These are phyloP conservation scores for Botrytis squamosa DNA, from an alignment of 2,329 filamentous ascomycete genomes.

Conservation along the genomic window DNA sequence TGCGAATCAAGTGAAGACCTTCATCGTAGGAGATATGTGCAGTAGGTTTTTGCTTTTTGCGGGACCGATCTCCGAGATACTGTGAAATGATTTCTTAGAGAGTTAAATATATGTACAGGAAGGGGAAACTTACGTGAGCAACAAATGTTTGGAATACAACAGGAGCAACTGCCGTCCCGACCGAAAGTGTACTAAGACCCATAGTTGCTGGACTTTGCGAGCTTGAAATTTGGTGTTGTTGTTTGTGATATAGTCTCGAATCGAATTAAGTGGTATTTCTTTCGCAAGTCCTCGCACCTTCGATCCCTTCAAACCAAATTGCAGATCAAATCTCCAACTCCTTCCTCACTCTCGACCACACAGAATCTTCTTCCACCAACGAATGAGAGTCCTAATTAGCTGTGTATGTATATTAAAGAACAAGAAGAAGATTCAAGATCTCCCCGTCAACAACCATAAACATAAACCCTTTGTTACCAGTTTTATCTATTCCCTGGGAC, in stretches of 20 bases:
- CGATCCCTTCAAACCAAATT: neutral
- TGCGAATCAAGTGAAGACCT: slow-evolving; percentile 80
- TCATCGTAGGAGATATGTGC: slow-evolving; percentile 93
- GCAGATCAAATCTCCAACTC: neutral
- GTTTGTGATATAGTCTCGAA: neutral
- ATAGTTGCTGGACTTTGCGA: slow-evolving; percentile 26
- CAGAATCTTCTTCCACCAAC: neutral
- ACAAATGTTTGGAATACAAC: slow-evolving; percentile 84
- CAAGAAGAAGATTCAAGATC: neutral
- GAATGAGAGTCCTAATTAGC: neutral
- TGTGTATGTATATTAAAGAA: neutral
- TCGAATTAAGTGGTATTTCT: neutral
- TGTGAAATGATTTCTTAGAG: slow-evolving; percentile 41
- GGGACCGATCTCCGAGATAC: slow-evolving; percentile 78
- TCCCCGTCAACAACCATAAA: neutral
- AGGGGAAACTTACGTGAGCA: slow-evolving; percentile 66
- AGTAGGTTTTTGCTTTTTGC: slow-evolving; percentile 75
- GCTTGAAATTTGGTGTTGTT: neutral
- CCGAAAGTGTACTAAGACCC: slow-evolving; percentile 72
- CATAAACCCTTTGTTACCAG: neutral
- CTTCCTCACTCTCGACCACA: slow-evolving; percentile 1
- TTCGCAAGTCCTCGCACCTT: neutral
- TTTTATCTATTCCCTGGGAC: neutral
- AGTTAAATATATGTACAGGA: neutral
- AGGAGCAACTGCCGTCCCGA: slow-evolving; percentile 81